These are phyloP conservation scores for Alisma plantagoaquatica DNA, from an alignment of 106 monocot genomes.

Conservation along the genomic window DNA sequence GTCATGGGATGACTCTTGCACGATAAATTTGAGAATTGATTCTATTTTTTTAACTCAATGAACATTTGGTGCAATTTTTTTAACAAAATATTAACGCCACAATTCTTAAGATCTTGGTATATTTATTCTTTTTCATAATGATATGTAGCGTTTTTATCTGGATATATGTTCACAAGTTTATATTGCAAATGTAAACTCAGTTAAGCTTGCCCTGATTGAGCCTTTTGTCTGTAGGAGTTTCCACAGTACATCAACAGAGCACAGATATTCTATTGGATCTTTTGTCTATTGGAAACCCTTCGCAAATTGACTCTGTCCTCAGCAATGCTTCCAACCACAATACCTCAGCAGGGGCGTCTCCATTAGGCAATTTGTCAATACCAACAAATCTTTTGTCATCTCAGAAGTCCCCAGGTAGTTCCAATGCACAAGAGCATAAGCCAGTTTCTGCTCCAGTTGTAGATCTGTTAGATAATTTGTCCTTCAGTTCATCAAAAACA, in stretches of 20 bases:
- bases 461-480: slow-evolving; percentile 69
- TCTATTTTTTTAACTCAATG: too few relatives aligned
- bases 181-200: too few relatives aligned
- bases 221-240: slow-evolving; percentile 5
- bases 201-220: too few relatives aligned
- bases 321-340: slow-evolving; percentile 22
- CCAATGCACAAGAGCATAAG: slow-evolving; percentile 25
- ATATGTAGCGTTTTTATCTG: too few relatives aligned
- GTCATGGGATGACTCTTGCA: too few relatives aligned
- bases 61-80: too few relatives aligned
- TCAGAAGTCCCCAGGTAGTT: slow-evolving; percentile 10
- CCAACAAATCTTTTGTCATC: slow-evolving; percentile 14
- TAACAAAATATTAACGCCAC: too few relatives aligned
- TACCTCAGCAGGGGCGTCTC: slow-evolving; percentile 14
- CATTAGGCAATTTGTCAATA: slow-evolving; percentile 22
- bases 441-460: slow-evolving; percentile 27
- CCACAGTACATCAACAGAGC: slow-evolving; percentile 8
- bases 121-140: too few relatives aligned
- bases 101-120: too few relatives aligned
- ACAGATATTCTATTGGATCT: slow-evolving; percentile 90
- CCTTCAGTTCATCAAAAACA: slow-evolving; percentile 29
- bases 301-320: slow-evolving; percentile 30
- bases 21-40: too few relatives aligned
- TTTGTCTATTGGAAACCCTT: slow-evolving; percentile 69
- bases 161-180: too few relatives aligned